Percentiles rank a stretch among this genome's conserved stretches.
Conservation (phyloP, 768 basidiomycete species). For the Rhodotorula kratochvilovae region DNA sequence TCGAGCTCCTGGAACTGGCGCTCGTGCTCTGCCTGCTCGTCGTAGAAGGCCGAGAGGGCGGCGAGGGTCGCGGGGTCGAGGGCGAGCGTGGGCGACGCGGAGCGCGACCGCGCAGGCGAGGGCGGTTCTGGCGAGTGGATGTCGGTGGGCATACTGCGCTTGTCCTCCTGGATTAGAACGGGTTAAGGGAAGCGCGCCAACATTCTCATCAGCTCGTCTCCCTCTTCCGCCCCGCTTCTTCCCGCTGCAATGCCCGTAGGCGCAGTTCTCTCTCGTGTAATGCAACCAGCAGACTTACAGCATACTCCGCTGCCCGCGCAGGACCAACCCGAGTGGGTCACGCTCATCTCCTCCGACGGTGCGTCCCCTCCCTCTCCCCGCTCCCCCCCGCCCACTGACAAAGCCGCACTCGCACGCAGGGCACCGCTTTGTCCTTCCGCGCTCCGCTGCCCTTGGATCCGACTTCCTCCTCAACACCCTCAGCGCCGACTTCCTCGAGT, state of each 20-base stretch:
- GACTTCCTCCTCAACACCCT: slow-evolving; percentile 29
- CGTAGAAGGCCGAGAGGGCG: slow-evolving; percentile 35
- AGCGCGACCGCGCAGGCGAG: neutral
- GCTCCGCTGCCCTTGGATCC: slow-evolving; percentile 26
- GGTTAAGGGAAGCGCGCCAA: too few species aligned
- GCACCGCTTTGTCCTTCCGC: slow-evolving; percentile 37
- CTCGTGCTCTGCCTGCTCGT: slow-evolving; percentile 33
- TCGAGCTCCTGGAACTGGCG: slow-evolving; percentile 34
- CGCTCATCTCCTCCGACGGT: slow-evolving; percentile 34
- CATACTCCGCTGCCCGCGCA: neutral
- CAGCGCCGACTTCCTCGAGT: slow-evolving; percentile 29
- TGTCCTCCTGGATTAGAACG: too few species aligned
- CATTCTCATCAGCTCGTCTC: neutral
- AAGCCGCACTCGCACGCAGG: neutral
- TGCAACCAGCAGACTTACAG: neutral
- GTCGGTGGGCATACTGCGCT: too few species aligned
- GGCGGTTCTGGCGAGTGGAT: neutral
- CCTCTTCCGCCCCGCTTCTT: neutral
- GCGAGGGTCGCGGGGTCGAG: slow-evolving; percentile 43
- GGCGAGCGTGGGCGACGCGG: slow-evolving; percentile 14
- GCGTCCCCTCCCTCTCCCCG: neutral
- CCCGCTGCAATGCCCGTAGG: neutral
- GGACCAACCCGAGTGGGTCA: slow-evolving; percentile 21
- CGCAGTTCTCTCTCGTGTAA: neutral
- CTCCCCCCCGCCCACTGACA: neutral